Evolutionary conservation across 345 rosid genomes (phyloP), one percentile per base, ranked within the genome.

Genomic region (Dimocarpus longan): DNA sequence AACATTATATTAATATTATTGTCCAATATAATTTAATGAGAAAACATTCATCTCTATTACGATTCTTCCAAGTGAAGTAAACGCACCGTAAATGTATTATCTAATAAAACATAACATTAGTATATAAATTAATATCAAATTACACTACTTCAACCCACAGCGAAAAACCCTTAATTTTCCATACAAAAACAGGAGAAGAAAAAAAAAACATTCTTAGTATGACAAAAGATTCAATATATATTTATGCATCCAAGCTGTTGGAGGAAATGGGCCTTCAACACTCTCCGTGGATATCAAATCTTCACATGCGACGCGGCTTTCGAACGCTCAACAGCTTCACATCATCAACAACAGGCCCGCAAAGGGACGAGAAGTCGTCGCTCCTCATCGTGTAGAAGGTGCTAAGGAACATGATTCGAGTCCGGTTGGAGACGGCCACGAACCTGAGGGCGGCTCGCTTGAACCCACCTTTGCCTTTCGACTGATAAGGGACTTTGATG

Each of bases 291-390:
- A 50, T 50, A 2, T 32, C 37, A 7, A 26, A 26, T 54, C 59
- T 54, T 54, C 65, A 60, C 65, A 60, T 60, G 65, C 65, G 65
- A 21, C 65, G 65, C 59, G 81, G 80, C 57, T 66, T 77, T 44
- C 85, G 85, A 46, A 82, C 83, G 40, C 93, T 88, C 77, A 90
- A 63, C 70, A 95, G 84, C 78, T 78, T 89, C 67, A 92, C 92
- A 44, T 93, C 94, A 50, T 95, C 97, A 18, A 95, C 66, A 6
- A 93, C 93, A 0, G 98, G 98, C 0, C 98, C 95, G 24, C 98
- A 95, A 5, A 95, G 87, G 6, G 95, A 89, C 66, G 93, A 89
- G 70, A 86, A 89, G 82, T 90, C 89, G 22, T 92, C 98, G 59
- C 79, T 90, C 74, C 89, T 91, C 93, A 89, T 93, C 0, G 89